Percentiles rank a stretch among this genome's conserved stretches.
These are phyloP conservation scores for Penstemon barbatus DNA, from an alignment of 257 asterid genomes.

Conservation along the genomic window DNA sequence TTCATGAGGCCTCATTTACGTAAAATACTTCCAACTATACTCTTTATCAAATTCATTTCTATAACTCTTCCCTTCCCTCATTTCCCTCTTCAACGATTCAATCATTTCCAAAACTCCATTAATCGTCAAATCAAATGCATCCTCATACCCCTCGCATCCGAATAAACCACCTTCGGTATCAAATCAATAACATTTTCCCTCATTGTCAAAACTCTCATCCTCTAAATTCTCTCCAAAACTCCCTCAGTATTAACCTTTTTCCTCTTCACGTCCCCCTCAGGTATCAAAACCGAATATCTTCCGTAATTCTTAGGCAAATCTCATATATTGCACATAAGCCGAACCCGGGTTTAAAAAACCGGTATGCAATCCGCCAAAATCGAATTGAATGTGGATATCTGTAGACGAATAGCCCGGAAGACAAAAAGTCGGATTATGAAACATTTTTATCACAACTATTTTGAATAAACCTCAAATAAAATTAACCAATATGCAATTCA, in stretches of 20 bases:
- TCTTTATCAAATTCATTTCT: constrained; percentile 56
- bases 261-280: constrained; percentile 58
- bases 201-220: constrained; percentile 50
- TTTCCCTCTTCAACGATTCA: constrained; percentile 45
- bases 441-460: constrained; percentile 49
- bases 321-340: constrained; percentile 90
- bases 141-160: constrained; percentile 59
- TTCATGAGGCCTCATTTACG: constrained; percentile 50
- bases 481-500: too few relatives aligned
- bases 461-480: too few relatives aligned
- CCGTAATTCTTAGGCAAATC: constrained; percentile 55
- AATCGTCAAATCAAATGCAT: constrained; percentile 73
- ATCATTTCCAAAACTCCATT: constrained; percentile 55
- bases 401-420: constrained; percentile 81
- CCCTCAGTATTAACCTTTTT: constrained; percentile 53
- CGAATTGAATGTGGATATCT: constrained; percentile 76
- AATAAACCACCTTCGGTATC: constrained; percentile 71
- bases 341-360: constrained; percentile 74
- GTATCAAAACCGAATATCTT: constrained; percentile 64
- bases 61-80: constrained; percentile 38
- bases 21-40: constrained; percentile 72
- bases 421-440: constrained; percentile 66
- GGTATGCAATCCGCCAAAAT: constrained; percentile 88
- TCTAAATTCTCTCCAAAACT: constrained; percentile 47
- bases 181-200: constrained; percentile 69